Conservation (phyloP, 768 basidiomycete genomes). For the Agaricus subrufescens region DNA sequence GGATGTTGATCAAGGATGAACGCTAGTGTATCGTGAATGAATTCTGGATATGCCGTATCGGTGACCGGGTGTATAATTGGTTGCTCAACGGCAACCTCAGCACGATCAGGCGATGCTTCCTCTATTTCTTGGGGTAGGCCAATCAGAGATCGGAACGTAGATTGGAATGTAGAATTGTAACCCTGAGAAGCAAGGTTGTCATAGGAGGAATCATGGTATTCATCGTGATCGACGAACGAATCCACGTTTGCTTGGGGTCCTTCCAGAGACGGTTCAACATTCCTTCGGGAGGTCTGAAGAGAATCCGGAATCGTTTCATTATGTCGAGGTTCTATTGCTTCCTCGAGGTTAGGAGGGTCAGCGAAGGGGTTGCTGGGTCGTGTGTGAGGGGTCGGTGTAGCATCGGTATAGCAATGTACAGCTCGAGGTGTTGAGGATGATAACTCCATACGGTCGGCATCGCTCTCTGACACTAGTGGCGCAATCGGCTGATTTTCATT, state of each 20-base stretch:
- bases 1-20: neutral
- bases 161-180: neutral
- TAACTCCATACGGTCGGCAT: neutral
- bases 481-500: neutral
- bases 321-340: neutral
- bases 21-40: neutral
- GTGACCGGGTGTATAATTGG: neutral
- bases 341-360: neutral
- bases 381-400: neutral
- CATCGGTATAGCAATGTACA: neutral
- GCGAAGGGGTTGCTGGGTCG: neutral
- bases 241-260: neutral
- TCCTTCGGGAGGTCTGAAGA: neutral
- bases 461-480: neutral
- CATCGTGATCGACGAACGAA: neutral
- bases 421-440: neutral
- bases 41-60: constrained; percentile 1
- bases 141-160: neutral
- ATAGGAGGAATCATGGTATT: neutral
- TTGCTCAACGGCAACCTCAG: neutral
- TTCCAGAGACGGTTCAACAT: neutral
- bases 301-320: neutral
- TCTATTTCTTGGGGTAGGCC: neutral
- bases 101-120: neutral
- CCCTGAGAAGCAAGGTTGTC: neutral